Conservation (phyloP, 179 eudicot species). For the Kewa caespitosa region DNA sequence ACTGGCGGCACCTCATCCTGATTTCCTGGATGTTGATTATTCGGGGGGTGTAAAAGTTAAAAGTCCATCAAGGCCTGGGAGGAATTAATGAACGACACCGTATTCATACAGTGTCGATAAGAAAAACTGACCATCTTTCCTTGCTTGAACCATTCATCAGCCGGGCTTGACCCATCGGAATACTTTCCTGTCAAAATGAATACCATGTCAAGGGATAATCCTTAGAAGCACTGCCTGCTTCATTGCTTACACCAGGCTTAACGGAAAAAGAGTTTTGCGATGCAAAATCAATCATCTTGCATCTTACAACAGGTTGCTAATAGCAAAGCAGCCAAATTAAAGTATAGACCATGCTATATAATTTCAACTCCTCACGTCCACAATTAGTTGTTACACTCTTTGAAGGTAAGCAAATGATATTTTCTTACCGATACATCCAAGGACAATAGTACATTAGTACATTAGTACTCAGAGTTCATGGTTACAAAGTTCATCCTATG, state of each 20-base stretch:
- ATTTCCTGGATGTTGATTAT: background rate
- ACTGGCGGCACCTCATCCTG: background rate
- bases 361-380: too few species aligned
- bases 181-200: constrained; percentile 71
- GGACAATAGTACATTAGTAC: too few species aligned
- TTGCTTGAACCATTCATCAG: constrained; percentile 93
- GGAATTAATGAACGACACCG: background rate
- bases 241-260: background rate
- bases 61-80: background rate
- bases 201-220: constrained; percentile 11
- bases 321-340: too few species aligned
- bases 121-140: constrained; percentile 66
- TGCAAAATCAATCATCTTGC: background rate
- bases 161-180: constrained; percentile 75
- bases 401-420: too few species aligned
- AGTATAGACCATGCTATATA: too few species aligned
- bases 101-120: background rate
- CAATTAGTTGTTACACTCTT: background rate
- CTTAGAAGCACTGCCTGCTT: background rate
- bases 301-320: background rate
- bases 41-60: background rate
- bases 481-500: too few species aligned
- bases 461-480: too few species aligned
- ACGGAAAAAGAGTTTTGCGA: background rate
- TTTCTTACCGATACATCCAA: too few species aligned